A percentile compares a stretch with the other conserved stretches of the same genome.
phyloP scores from a whole-genome alignment of 164 flowering plant species.

The Paratinospora sagittata region DNA sequence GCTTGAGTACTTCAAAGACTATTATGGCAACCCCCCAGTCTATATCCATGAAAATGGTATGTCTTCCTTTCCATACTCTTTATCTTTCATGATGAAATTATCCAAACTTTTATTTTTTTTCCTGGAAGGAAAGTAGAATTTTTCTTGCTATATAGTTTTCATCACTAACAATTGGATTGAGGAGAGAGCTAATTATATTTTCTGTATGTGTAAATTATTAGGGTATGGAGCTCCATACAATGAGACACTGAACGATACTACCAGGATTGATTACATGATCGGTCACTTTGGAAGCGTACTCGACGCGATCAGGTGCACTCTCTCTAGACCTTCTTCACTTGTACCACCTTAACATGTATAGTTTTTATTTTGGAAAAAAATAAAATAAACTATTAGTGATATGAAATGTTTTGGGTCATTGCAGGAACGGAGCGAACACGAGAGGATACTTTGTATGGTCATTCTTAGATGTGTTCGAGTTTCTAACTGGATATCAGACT shows the following conservation, averaged over 20 bases:
- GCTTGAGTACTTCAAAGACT: conserved; percentile 20
- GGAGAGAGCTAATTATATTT: too few species aligned
- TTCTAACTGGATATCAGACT: conserved; percentile 26
- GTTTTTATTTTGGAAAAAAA: too few species aligned
- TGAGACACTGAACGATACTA: conserved; percentile 24
- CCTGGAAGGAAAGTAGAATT: too few species aligned
- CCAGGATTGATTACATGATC: conserved; percentile 19
- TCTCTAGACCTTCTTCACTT: background rate
- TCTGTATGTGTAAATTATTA: too few species aligned
- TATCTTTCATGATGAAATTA: too few species aligned
- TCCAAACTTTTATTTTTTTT: too few species aligned
- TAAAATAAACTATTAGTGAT: background rate
- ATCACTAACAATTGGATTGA: too few species aligned
- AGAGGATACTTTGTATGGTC: conserved; percentile 51
- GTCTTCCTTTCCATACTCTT: too few species aligned
- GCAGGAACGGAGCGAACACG: conserved; percentile 41
- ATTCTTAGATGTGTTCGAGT: conserved; percentile 43
- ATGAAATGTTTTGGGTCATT: background rate
- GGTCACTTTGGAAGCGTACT: conserved; percentile 17
- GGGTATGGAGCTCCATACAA: too few species aligned
- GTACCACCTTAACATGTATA: background rate
- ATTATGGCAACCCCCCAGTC: conserved; percentile 25
- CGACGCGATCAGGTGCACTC: conserved; percentile 32
- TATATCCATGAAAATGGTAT: conserved; percentile 30
- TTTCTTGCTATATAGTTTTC: too few species aligned